Base-by-base conservation (phyloP, 768 basidiomycete genomes). In the Rhodocollybia butyracea region DNA sequence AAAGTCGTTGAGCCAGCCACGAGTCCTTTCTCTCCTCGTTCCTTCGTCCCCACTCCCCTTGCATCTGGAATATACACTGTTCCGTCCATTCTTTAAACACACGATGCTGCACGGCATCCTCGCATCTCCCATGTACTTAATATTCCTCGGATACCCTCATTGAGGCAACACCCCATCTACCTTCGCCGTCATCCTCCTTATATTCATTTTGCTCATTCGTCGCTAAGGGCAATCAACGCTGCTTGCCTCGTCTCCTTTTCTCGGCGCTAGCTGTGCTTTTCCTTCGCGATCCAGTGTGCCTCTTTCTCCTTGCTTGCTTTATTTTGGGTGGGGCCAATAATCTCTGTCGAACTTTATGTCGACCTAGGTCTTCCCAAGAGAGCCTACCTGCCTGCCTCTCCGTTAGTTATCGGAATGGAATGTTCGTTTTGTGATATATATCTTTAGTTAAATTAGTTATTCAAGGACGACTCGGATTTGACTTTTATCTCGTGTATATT, bases 51-150 rank as follows among this genome's bases (percentile, higher is more conserved):
- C n/a, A 24, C 17, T 27, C 21, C 13, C 12, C n/a, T 29, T 47
- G 29, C 46, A 31, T 24, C n/a, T 50, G 48, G 34, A 50, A 50
- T 36, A 50, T 38, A 5, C 26, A 12, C 34, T 50, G 48, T 50
- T 50, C 34, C 32, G 48, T 50, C 34, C 48, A 34, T 24, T 50
- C 48, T 50, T 50, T 50, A 4, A 19, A 50, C 22, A 31, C 31
- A 15, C 17, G 15, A 45, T 21, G 39, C 22, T 29, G 1, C 17
- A 24, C 12, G 12, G 13, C 30, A 11, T 29, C 22, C 11, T 31
- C 19, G 19, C 27, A 19, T 10, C 31, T 22, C 31, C 46, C 17
- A 31, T 24, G n/a, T 48, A n/a, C n/a, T n/a, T n/a, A n/a, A n/a
- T n/a, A 22, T 34, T 34, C 10, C 30, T 32, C 21, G 48, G 48